phyloP scores from a whole-genome alignment of 805 yeast species.

The Yarrowia deformans region DNA sequence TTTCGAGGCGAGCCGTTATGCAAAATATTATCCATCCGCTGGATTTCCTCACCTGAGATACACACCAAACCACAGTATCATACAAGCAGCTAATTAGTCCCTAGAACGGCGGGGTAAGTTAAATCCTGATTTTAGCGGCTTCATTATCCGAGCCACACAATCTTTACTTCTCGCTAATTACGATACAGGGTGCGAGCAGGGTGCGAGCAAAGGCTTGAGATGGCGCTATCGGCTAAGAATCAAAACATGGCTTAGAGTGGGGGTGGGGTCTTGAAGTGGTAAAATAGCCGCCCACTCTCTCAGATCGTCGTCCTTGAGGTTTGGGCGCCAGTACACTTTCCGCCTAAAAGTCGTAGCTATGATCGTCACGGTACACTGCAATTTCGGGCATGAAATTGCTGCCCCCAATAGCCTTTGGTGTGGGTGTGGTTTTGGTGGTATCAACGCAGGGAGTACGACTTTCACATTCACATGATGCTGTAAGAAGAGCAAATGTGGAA shows the following conservation, averaged over 20 bases:
- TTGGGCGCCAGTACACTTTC: background rate
- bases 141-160: background rate
- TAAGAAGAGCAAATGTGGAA: no score
- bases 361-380: conserved; percentile 7
- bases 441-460: no score
- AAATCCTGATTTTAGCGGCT: background rate
- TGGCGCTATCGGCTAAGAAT: no score
- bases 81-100: no score
- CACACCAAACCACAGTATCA: no score
- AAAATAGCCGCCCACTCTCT: background rate
- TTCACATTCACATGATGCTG: no score
- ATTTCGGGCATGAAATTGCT: conserved; percentile 10
- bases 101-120: conserved; percentile 32
- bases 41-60: no score
- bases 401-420: background rate
- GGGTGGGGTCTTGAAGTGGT: background rate
- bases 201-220: no score
- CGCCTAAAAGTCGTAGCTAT: background rate
- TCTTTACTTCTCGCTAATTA: background rate
- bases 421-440: no score
- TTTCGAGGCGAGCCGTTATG: background rate
- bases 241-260: background rate
- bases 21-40: background rate
- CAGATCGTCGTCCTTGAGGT: no score
- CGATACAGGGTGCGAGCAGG: background rate